These are phyloP conservation scores for Cornus kousa DNA, from an alignment of 148 eudicot genomes.

Conservation along the genomic window DNA sequence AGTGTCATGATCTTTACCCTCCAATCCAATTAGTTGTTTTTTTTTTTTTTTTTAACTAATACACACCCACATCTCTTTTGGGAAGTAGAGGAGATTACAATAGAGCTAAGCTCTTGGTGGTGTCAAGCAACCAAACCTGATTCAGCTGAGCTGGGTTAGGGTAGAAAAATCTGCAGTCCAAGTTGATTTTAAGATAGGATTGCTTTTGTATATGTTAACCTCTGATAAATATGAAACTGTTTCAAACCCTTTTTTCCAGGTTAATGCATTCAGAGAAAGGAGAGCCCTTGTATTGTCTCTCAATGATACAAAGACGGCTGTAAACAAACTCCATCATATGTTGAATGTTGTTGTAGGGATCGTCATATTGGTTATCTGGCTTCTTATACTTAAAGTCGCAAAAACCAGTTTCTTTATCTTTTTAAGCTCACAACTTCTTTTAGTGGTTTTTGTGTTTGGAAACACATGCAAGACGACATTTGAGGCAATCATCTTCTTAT, in stretches of 20 bases:
- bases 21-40: no score
- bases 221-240: not conserved
- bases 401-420: conserved; percentile 59
- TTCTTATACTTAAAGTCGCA: conserved; percentile 63
- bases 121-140: not conserved
- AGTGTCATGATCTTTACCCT: not conserved
- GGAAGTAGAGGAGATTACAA: no score
- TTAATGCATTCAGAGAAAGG: conserved; percentile 68
- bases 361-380: conserved; percentile 54
- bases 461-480: conserved; percentile 79
- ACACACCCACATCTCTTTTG: not conserved
- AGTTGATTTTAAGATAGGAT: not conserved
- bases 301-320: conserved; percentile 83
- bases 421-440: conserved; percentile 59
- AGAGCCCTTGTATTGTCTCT: conserved; percentile 82
- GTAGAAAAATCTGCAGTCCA: not conserved
- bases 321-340: conserved; percentile 70
- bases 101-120: no score
- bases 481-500: conserved; percentile 81
- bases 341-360: conserved; percentile 49
- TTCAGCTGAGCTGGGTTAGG: not conserved
- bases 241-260: conserved; percentile 29
- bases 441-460: conserved; percentile 60
- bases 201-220: not conserved
- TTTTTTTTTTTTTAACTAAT: no score